phyloP scores from a whole-genome alignment of 1,284 basidiomycete species.

The Melampsora abietis-canadensis region DNA sequence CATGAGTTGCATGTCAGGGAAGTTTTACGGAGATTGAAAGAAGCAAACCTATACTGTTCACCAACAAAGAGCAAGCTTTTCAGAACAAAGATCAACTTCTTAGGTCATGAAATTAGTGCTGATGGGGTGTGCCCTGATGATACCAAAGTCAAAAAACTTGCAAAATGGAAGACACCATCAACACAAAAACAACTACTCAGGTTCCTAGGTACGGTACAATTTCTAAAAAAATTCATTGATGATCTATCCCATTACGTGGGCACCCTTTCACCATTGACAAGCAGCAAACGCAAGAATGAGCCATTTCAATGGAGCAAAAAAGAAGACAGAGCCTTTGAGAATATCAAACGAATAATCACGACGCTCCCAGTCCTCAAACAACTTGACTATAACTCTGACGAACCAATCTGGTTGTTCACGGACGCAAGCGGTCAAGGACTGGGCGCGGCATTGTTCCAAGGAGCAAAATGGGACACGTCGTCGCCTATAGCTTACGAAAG shows the following conservation, averaged over 20 bases:
- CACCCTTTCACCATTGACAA: neutral
- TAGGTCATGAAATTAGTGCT: constrained; percentile 54
- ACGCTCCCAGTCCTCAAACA: neutral
- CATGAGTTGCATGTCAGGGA: constrained; percentile 47
- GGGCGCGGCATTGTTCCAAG: constrained; percentile 3
- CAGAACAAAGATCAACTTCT: constrained; percentile 50
- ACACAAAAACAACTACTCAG: constrained; percentile 52
- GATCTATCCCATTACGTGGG: constrained; percentile 1
- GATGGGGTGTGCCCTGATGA: constrained; percentile 53
- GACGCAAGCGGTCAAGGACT: neutral
- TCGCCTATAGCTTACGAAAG: constrained; percentile 1
- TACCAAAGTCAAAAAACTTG: constrained; percentile 52
- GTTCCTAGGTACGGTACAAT: constrained; percentile 56
- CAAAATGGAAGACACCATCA: constrained; percentile 52
- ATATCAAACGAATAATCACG: constrained; percentile 6
- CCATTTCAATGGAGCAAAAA: neutral
- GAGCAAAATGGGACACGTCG: neutral
- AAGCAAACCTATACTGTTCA: constrained; percentile 3
- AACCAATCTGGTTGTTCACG: too few species aligned
- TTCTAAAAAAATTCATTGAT: constrained; percentile 54
- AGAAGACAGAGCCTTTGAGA: neutral
- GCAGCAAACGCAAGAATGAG: neutral
- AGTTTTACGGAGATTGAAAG: neutral
- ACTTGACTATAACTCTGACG: neutral
- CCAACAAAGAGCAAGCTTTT: constrained; percentile 48